Percentiles rank a stretch among this genome's conserved stretches.
These are phyloP conservation scores for Ophiostoma sp. DNA, from an alignment of 2,329 filamentous ascomycete genomes.

Conservation along the genomic window DNA sequence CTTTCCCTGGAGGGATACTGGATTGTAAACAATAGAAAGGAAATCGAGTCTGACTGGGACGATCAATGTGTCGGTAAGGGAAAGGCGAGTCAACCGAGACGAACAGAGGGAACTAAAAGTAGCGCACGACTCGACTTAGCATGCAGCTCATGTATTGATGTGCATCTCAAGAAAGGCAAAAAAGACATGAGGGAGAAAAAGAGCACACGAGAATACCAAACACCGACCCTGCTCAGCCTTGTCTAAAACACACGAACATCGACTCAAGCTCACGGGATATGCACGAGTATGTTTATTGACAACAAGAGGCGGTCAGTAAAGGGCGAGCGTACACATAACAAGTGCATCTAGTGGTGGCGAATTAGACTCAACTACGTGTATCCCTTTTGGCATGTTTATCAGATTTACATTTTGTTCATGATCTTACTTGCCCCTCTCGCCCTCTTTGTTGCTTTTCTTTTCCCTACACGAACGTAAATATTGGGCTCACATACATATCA, in stretches of 20 bases:
- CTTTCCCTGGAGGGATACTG: neutral
- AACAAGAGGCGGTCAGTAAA: neutral
- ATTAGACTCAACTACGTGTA: conserved; percentile 6
- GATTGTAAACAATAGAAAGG: neutral
- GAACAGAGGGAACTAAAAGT: neutral
- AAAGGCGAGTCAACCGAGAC: neutral
- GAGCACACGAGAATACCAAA: neutral
- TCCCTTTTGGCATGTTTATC: neutral
- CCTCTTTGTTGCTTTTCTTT: neutral
- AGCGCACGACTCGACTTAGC: neutral
- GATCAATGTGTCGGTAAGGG: conserved; percentile 4
- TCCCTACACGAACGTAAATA: neutral
- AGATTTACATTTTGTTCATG: neutral
- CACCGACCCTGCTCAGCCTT: neutral
- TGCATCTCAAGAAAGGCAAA: neutral
- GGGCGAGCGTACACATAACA: neutral
- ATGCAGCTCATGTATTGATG: neutral
- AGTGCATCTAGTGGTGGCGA: neutral
- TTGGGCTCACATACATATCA: conserved; percentile 10
- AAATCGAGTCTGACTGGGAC: neutral
- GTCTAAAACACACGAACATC: neutral
- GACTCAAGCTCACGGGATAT: neutral
- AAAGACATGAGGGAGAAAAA: neutral
- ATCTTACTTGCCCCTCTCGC: neutral
- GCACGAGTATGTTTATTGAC: conserved; percentile 1